phyloP scores from a whole-genome alignment of 2,329 filamentous ascomycete species.

The Monilinia fructigena region DNA sequence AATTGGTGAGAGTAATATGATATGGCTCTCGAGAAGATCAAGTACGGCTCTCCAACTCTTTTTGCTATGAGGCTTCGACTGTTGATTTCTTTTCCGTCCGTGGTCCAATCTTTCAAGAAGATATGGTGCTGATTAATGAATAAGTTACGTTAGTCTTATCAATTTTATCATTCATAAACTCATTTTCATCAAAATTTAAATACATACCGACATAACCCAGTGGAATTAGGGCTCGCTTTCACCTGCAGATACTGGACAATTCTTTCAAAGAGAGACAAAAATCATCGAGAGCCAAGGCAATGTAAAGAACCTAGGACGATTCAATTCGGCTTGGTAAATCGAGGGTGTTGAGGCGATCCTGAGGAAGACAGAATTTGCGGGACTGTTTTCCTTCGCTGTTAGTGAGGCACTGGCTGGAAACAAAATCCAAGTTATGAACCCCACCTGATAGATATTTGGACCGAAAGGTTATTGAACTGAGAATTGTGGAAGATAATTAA shows the following conservation, averaged over 20 bases:
- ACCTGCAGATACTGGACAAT: no score
- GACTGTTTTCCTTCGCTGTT: background rate
- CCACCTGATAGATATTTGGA: background rate
- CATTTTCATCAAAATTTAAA: background rate
- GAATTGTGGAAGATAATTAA: fast-evolving
- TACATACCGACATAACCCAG: background rate
- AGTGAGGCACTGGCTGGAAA: no score
- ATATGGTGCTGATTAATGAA: background rate
- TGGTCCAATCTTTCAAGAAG: no score
- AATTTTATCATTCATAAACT: background rate
- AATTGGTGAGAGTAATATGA: no score
- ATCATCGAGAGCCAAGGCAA: background rate
- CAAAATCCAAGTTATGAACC: background rate
- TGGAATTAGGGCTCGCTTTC: no score
- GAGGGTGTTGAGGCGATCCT: background rate
- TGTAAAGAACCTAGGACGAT: no score
- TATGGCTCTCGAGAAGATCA: no score
- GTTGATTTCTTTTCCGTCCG: no score
- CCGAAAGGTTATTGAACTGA: background rate
- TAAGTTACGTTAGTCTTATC: background rate
- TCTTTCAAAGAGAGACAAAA: no score
- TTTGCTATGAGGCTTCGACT: no score
- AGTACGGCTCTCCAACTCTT: no score
- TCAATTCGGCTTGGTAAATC: background rate
- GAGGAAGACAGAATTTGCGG: background rate